Evolutionary conservation across 352 stramenopile species (phyloP), one percentile per base, ranked within the genome.

Genomic region (Aphanomyces invadans): DNA sequence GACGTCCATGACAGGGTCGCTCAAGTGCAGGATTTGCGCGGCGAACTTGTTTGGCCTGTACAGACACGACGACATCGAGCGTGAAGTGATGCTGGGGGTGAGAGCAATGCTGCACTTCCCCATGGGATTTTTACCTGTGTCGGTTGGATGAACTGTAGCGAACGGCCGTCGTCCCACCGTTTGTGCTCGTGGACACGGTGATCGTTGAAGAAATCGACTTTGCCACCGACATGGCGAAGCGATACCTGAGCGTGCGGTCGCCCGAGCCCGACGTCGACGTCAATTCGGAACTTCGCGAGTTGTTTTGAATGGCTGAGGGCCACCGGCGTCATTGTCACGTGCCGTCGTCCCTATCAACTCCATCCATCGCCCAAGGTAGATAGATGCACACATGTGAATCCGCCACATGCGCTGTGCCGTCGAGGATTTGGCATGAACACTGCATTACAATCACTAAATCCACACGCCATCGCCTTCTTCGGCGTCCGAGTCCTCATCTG

Each of bases 401-500:
- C n/a, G n/a, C n/a, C n/a, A n/a, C n/a, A n/a, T n/a, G n/a, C n/a
- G n/a, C n/a, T n/a, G n/a, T n/a, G n/a, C n/a, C n/a, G n/a, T n/a
- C n/a, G n/a, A n/a, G n/a, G n/a, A n/a, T n/a, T n/a, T n/a, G n/a
- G n/a, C n/a, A 52, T 52, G 21, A 19, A 56, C 23, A 42, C 36
- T 42, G 36, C 36, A 7, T 42, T 42, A 42, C 15, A 7, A 15
- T 15, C 36, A 42, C 25, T 88, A 94, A 71, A 94, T 94, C 85
- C 85, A 94, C 67, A 94, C 83, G 70, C 85, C 83, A 71, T 90
- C 83, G 69, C 86, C 81, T 57, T 77, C 78, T 52, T 86, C 78
- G 23, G 70, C 72, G 2, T 76, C 32, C 2, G 46, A 64, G 25
- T 83, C 70, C 23, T 78, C 81, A 29, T 87, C 80, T 29, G 61